A percentile compares a stretch with the other conserved stretches of the same genome.
phyloP scores from a whole-genome alignment of 371 early-diverging fungal genomes.

The Conidiobolus incongruus region DNA sequence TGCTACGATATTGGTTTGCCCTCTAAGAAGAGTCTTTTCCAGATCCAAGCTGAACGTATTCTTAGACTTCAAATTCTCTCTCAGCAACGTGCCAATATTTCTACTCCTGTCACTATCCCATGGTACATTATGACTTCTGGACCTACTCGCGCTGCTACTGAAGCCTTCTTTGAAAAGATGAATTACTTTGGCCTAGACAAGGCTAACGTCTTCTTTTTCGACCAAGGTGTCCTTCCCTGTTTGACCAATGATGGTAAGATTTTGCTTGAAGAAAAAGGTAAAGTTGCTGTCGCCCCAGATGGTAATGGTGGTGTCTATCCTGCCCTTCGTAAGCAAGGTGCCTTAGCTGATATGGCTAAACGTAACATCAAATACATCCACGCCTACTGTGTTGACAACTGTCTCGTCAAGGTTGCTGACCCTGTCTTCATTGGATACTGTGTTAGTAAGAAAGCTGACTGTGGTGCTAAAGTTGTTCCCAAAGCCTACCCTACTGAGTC shows the following conservation, averaged over 20 bases:
- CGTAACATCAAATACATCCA: conserved; percentile 69
- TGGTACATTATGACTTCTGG: conserved; percentile 72
- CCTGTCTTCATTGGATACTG: conserved; percentile 82
- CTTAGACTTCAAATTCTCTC: conserved; percentile 57
- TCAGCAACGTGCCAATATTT: conserved; percentile 1
- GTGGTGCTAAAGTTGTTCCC: conserved; percentile 83
- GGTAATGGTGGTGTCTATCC: conserved; percentile 82
- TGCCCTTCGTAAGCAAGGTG: conserved; percentile 52
- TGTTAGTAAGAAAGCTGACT: conserved; percentile 59
- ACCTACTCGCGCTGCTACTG: conserved; percentile 39
- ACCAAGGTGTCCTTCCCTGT: conserved; percentile 45
- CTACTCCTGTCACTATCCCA: conserved; percentile 23
- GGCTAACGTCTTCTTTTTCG: conserved; percentile 42
- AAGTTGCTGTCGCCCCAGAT: conserved; percentile 58
- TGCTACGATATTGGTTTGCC: conserved; percentile 80
- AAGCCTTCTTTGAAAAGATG: conserved; percentile 29
- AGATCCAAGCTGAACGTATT: conserved; percentile 83
- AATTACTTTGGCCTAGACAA: conserved; percentile 41
- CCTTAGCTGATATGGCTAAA: conserved; percentile 42
- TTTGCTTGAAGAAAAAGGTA: conserved; percentile 25
- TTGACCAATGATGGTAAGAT: conserved; percentile 38
- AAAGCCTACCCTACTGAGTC: conserved; percentile 68
- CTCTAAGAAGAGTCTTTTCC: conserved; percentile 70
- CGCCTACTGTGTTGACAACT: conserved; percentile 91
- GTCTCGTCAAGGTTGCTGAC: no score